Evolutionary conservation across 2,329 filamentous ascomycete genomes (phyloP), one percentile per base, ranked within the genome.

Genomic region (Cytospora paraplurivora): DNA sequence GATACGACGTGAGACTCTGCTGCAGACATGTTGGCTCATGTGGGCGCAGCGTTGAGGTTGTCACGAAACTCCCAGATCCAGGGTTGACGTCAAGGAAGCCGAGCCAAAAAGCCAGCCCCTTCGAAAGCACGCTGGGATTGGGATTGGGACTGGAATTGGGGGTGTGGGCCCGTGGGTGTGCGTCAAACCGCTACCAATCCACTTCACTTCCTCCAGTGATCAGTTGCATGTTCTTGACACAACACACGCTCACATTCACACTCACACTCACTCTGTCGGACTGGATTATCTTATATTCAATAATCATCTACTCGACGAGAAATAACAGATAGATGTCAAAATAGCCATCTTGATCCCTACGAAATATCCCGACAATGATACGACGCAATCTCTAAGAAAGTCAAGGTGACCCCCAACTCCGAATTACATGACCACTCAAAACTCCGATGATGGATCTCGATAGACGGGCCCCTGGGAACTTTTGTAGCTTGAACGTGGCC

Each of bases 1-100:
- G 76, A 77, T 34, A 80, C 64, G 33, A 82, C 72, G 67, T 80
- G 82, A 5, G 79, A 74, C 35, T 78, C 71, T 41, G 72, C 67
- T 56, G 76, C 71, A 55, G 80, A 79, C 80, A 82, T 82, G 60
- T 55, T 47, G 19, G 27, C 3, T 56, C 27, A 27, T 56, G 19
- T 17, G 49, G 19, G 38, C 3, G 15, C 10, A n/a, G 4, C 34
- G 7, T 56, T 19, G 12, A 50, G 12, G 19, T 52, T 34, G 17
- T 51, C 41, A 33, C 15, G 41, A 7, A 38, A 21, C 47, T n/a
- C 34, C 33, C 35, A 15, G 15, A 5, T 56, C 1, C 34, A 41
- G n/a, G 34, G 15, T 38, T 60, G 58, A 60, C 58, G 58, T 60
- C 58, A 60, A 60, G 35, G 7, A 13, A 15, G 34, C 41, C n/a